Base-by-base conservation (phyloP, 2,329 filamentous ascomycete genomes). In the Colletotrichum australisinense region DNA sequence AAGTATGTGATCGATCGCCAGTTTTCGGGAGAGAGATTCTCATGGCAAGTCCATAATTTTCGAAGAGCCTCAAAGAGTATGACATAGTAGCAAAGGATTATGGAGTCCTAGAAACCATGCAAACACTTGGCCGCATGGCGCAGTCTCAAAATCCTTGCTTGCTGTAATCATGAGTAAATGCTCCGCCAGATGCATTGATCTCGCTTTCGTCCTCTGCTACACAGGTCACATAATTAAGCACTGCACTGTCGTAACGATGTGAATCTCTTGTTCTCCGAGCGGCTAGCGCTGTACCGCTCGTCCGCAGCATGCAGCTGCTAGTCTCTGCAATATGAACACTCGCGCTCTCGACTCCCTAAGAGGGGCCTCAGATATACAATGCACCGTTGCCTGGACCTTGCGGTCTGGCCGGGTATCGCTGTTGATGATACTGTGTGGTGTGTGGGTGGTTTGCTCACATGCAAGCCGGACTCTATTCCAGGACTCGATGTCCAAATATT, bases 391-490 rank as follows among this genome's bases (percentile, higher is more conserved):
- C 49, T 60, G 30, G 11, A 22, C 63, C 69, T 72, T 59, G 56
- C 55, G 69, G 69, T 56, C 28, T 24, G 24, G 70, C 65, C 63
- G 60, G 64, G 70, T 73, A 69, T 74, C 69, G 70, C 69, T 74
- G 46, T 64, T 73, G 69, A 74, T 74, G 73, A 71, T 63, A 71
- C 72, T 73, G 66, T 57, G 28, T 28, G 19, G 30, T 38, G 52
- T 46, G 32, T 32, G 70, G 64, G 67, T 56, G 12, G 22, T 24
- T 24, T 28, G 26, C 26, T 16, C 55, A 42, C 68, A 46, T 56
- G 59, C 58, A 58, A 72, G 53, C 65, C 66, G 67, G 70, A 65
- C 53, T 73, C 70, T 73, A 73, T 70, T 70, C 60, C 70, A 70
- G 56, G 55, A 65, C 49, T 49, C 49, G 46, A 32, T 65, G 70